Evolutionary conservation across 108 stramenopile species (phyloP), one percentile per base, ranked within the genome.

Genomic region (Discostella stelligeroides): DNA sequence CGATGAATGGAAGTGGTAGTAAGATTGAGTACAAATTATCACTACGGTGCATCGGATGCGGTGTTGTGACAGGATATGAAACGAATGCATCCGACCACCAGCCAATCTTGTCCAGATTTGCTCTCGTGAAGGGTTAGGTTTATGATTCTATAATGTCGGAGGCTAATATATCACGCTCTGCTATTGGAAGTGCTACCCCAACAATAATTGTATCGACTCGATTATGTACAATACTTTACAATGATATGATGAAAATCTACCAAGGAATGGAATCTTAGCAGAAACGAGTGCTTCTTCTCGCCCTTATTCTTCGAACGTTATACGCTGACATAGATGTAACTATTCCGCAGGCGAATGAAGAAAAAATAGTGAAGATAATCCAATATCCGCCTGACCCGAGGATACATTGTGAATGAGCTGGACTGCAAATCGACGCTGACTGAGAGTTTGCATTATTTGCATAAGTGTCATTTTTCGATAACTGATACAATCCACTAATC

Each of bases 21-120:
- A 20, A 1, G 15, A 1, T 21, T 39, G 21, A 39, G 15, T 41
- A 24, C 7, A 53, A 25, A 21, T 20, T 46, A 0, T 51, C 17
- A 15, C 30, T 79, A n/a, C 21, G 57, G 17, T 79, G 79, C 46
- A 15, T 68, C 10, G 66, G 71, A 0, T 79, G 79, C 37, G 79
- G 79, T 42, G 71, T 79, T 6, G 15, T 79, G 14, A 72, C 71
- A 27, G 79, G 79, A 21, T 79, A 66, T 43, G 79, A 79, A 42
- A 28, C 15, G 1, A 66, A 58, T 25, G 79, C 79, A 63, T 79
- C 79, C 14, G 79, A 79, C 50, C 79, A 79, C 38, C 71, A 72
- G 46, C 79, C 79, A 27, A 70, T 79, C 8, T 37, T 79, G 24
- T 45, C 79, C 2, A 57, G 70, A 41, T 79, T 79, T 68, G 54